Percentiles rank a stretch among this genome's conserved stretches.
Conservation (phyloP, 805 yeast species). For the Candida sphagnicola region DNA sequence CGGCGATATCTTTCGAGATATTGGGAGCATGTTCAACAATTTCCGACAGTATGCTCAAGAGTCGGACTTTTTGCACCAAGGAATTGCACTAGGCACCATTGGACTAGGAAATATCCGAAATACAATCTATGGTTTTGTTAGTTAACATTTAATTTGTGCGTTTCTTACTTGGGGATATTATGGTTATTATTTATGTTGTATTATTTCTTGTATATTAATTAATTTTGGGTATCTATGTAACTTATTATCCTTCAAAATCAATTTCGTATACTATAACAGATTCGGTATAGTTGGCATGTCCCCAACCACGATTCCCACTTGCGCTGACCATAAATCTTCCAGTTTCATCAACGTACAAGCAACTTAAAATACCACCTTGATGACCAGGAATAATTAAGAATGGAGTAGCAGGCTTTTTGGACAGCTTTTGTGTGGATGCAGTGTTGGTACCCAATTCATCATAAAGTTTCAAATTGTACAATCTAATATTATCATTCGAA, state of each 20-base stretch:
- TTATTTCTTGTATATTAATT: background rate
- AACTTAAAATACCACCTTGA: conserved; percentile 85
- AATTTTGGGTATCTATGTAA: conserved; percentile 2
- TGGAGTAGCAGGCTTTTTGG: conserved; percentile 54
- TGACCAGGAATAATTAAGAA: conserved; percentile 94
- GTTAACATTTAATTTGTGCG: conserved; percentile 1
- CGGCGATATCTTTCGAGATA: conserved; percentile 8
- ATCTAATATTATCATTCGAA: conserved; percentile 81
- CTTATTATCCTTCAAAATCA: conserved; percentile 31
- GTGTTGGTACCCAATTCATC: conserved; percentile 23
- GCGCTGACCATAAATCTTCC: conserved; percentile 86
- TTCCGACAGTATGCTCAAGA: conserved; percentile 11
- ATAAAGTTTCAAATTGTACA: conserved; percentile 66
- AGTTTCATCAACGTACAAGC: conserved; percentile 77
- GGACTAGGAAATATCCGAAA: conserved; percentile 33
- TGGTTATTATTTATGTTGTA: too few relatives aligned
- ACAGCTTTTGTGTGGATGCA: conserved; percentile 10
- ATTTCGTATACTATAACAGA: conserved; percentile 81
- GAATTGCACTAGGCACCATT: conserved; percentile 22
- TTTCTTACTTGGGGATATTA: too few relatives aligned
- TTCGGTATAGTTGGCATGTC: conserved; percentile 73
- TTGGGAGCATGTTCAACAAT: conserved; percentile 10
- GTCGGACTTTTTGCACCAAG: conserved; percentile 14
- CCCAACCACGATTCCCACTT: conserved; percentile 95
- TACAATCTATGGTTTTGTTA: conserved; percentile 20